A percentile compares a stretch with the other conserved stretches of the same genome.
phyloP scores from a whole-genome alignment of 2,329 filamentous ascomycete species.

The Trichoderma polysporum region DNA sequence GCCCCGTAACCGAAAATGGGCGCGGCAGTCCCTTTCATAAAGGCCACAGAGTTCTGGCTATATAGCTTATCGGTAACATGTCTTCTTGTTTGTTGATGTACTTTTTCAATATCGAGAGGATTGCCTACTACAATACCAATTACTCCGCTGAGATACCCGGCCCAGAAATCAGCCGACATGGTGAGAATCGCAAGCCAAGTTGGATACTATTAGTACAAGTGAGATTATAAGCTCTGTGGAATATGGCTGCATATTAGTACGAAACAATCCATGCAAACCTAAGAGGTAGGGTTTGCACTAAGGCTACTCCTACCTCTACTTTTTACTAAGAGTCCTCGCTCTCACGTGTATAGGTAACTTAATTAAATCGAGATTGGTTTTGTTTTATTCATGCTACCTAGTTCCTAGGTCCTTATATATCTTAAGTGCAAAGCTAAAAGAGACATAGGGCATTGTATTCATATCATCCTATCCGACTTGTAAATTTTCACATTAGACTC shows the following conservation, averaged over 20 bases:
- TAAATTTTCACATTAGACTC: background rate
- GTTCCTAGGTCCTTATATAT: too few relatives aligned
- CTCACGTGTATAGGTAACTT: background rate
- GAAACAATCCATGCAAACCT: constrained; percentile 6
- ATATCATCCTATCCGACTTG: background rate
- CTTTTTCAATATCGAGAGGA: constrained; percentile 67
- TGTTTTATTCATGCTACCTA: background rate
- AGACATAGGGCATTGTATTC: background rate
- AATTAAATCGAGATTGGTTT: background rate
- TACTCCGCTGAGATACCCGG: constrained; percentile 84
- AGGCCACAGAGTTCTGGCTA: constrained; percentile 35
- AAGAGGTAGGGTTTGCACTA: background rate
- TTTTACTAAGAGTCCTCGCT: background rate
- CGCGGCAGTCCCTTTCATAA: constrained; percentile 70
- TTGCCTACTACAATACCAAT: constrained; percentile 87
- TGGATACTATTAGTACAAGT: background rate
- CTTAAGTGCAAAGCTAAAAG: background rate
- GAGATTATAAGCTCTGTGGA: background rate
- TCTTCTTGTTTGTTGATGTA: constrained; percentile 65
- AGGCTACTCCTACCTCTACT: background rate
- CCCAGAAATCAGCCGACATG: constrained; percentile 92
- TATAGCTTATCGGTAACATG: constrained; percentile 26
- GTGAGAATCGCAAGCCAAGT: background rate
- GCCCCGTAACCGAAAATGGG: constrained; percentile 88
- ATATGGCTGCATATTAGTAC: background rate